Percentiles rank a stretch among this genome's conserved stretches.
Conservation (phyloP, 345 rosid species). For the Populus alba region DNA sequence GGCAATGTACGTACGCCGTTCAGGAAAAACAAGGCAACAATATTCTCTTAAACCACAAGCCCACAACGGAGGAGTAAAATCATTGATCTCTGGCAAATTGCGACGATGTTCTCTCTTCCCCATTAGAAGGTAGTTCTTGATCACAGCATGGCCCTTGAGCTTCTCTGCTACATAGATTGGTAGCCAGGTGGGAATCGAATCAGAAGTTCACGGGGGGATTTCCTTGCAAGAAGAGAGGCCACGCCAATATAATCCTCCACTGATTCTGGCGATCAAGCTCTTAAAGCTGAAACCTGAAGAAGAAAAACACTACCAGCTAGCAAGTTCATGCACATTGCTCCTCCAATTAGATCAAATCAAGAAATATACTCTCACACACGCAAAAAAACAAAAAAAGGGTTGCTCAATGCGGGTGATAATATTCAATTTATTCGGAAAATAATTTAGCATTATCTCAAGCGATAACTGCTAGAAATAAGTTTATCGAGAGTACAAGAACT, state of each 20-base stretch:
- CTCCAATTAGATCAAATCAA: background rate
- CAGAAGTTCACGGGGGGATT: background rate
- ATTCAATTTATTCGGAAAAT: too few species aligned
- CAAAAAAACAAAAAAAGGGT: background rate
- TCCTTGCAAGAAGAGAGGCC: background rate
- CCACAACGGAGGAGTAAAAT: background rate
- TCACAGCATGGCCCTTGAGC: background rate
- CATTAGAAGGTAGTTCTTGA: too few species aligned
- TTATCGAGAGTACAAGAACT: too few species aligned
- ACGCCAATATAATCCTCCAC: background rate
- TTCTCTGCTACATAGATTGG: background rate
- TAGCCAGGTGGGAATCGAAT: background rate
- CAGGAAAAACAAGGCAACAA: background rate
- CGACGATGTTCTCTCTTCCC: background rate
- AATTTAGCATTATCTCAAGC: too few species aligned
- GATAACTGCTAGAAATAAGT: too few species aligned
- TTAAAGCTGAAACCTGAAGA: background rate
- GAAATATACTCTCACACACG: background rate
- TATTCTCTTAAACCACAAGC: background rate
- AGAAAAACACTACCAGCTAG: background rate
- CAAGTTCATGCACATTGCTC: background rate
- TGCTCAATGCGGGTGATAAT: too few species aligned
- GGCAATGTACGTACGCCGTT: background rate
- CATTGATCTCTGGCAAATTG: background rate
- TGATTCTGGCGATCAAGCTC: background rate